Evolutionary conservation across 2,329 filamentous ascomycete genomes (phyloP).

Genomic region (Waltergamsia citrina): DNA sequence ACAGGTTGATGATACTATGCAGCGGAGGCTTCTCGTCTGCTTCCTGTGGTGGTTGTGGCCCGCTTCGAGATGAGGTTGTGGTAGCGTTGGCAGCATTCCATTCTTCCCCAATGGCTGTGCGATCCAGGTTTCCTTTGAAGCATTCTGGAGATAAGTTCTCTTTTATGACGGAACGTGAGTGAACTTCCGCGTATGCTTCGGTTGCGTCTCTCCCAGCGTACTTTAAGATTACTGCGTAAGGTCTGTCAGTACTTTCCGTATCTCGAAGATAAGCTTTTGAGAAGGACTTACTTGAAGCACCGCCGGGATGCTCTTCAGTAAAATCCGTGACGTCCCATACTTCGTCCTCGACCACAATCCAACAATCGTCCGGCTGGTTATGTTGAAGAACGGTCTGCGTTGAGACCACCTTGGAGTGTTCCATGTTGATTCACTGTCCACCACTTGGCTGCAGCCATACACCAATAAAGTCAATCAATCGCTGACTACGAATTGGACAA

Average conservation of each 20-base stretch:
- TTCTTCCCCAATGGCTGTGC: constrained; percentile 1
- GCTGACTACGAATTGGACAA: no score
- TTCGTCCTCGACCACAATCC: constrained; percentile 56
- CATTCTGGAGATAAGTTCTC: constrained; percentile 7
- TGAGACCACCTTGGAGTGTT: not conserved
- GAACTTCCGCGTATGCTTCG: constrained; percentile 11
- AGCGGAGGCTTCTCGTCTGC: constrained; percentile 7
- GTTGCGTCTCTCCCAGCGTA: constrained; percentile 15
- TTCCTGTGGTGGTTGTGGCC: not conserved
- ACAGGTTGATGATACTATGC: constrained; percentile 12
- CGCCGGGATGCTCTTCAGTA: constrained; percentile 29
- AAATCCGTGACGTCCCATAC: constrained; percentile 62
- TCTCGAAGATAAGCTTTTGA: no score
- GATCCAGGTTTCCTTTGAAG: constrained; percentile 10
- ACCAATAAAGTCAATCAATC: no score
- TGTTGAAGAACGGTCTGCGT: constrained; percentile 1
- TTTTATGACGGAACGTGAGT: constrained; percentile 11
- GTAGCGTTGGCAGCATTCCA: not conserved
- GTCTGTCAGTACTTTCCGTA: not conserved
- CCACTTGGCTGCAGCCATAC: no score
- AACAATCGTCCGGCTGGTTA: constrained; percentile 34
- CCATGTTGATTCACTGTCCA: no score
- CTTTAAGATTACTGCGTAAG: constrained; percentile 12
- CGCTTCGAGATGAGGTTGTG: not conserved
- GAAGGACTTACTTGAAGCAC: constrained; percentile 6